Conservation (phyloP, 495 filamentous ascomycete genomes). For the Chaetomium tenue region DNA sequence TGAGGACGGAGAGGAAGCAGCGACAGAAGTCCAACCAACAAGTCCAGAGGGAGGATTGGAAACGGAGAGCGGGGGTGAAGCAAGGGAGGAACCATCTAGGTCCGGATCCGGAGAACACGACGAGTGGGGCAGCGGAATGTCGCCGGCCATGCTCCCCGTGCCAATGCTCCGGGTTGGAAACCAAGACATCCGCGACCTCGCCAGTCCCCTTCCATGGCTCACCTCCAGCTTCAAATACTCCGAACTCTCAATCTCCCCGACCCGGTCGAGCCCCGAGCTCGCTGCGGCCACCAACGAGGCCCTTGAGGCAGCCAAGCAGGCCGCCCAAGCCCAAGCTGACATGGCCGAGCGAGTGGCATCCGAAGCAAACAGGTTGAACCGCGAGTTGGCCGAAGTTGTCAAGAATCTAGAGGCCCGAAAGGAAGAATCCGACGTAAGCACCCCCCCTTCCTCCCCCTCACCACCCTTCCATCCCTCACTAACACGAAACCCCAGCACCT, state of each 20-base stretch:
- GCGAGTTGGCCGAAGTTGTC: conserved; percentile 40
- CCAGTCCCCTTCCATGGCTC: conserved; percentile 14
- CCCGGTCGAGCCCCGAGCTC: conserved; percentile 16
- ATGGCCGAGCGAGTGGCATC: conserved; percentile 37
- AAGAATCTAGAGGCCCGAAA: conserved; percentile 43
- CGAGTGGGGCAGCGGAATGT: background rate
- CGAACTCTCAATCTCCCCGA: conserved; percentile 16
- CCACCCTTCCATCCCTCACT: background rate
- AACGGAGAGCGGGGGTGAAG: background rate
- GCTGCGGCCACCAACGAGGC: conserved; percentile 33
- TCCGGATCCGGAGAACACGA: background rate
- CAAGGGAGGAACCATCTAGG: background rate
- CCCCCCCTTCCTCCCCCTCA: background rate
- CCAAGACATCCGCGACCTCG: conserved; percentile 13
- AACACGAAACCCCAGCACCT: conserved; percentile 49
- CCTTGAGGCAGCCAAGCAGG: conserved; percentile 26
- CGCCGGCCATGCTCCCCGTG: background rate
- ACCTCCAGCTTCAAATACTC: conserved; percentile 10
- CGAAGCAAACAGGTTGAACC: conserved; percentile 44
- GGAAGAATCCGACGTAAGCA: conserved; percentile 52
- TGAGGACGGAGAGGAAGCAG: background rate
- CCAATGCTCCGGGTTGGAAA: background rate
- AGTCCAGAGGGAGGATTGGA: background rate
- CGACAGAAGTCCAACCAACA: background rate
- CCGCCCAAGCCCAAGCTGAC: conserved; percentile 19